A percentile compares a stretch with the other conserved stretches of the same genome.
phyloP scores from a whole-genome alignment of 164 flowering plant genomes.

The Platanus orientalis region DNA sequence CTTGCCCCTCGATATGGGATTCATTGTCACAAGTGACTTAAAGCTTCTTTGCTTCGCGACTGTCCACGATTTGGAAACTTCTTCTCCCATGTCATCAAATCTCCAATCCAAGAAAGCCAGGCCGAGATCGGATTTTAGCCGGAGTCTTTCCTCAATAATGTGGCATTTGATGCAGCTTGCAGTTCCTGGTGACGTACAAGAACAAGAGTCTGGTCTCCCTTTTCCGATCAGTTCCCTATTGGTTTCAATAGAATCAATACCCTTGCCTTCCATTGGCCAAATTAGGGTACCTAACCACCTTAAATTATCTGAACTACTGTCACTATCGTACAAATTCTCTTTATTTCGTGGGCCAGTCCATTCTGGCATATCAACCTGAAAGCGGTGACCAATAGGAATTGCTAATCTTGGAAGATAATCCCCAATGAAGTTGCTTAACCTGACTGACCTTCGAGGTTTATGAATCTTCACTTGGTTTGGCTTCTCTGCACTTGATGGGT shows the following conservation, averaged over 20 bases:
- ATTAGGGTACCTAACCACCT: constrained; percentile 39
- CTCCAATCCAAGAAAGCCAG: constrained; percentile 40
- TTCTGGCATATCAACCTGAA: constrained; percentile 46
- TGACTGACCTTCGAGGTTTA: too few relatives aligned
- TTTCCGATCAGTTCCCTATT: constrained; percentile 22
- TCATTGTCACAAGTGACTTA: constrained; percentile 23
- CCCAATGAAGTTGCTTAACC: constrained; percentile 18
- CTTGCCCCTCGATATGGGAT: constrained; percentile 15
- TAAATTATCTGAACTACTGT: constrained; percentile 14
- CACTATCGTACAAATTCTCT: background rate
- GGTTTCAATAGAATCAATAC: background rate
- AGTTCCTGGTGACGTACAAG: constrained; percentile 31
- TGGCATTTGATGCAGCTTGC: constrained; percentile 30
- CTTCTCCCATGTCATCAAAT: constrained; percentile 54
- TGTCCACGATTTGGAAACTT: constrained; percentile 43
- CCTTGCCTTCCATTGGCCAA: constrained; percentile 29
- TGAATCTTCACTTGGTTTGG: too few relatives aligned
- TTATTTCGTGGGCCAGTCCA: constrained; percentile 20
- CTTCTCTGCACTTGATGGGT: constrained; percentile 8
- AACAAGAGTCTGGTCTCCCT: constrained; percentile 33
- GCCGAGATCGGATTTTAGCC: constrained; percentile 33
- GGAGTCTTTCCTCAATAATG: constrained; percentile 19
- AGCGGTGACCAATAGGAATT: constrained; percentile 39
- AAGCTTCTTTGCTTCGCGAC: constrained; percentile 28
- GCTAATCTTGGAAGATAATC: constrained; percentile 17